Evolutionary conservation across 768 basidiomycete species (phyloP), one percentile per base, ranked within the genome.

Genomic region (Lentinula sp.): DNA sequence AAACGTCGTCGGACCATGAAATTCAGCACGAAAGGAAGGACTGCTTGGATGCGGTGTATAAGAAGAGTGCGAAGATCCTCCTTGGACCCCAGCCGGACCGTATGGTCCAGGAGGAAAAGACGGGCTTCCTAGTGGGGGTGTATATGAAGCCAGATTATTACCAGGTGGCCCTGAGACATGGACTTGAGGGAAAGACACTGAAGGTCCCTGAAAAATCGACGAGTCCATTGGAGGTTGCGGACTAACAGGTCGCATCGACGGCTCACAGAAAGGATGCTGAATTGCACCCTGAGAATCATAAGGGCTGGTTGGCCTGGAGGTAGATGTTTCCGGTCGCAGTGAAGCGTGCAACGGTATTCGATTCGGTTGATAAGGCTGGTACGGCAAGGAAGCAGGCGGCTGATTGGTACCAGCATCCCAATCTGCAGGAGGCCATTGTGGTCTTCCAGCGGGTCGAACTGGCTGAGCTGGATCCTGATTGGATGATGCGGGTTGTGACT

Each of bases 341-440:
- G 45, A 49, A 16, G 35, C 32, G 4, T 50, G 31, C 16, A 21
- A 32, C 15, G 16, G 32, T 16, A 28, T 46, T 50, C 60, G 45
- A 31, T 34, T 39, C 34, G 48, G 49, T 42, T 56, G 55, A 31
- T 53, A 57, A 21, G 50, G 10, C 57, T 61, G 39, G 37, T 48
- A 40, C 4, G 62, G 34, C 16, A 40, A 28, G 11, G 42, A 59
- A 32, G 51, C 32, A 59, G 60, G 46, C 37, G 31, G 31, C 7
- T 28, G 45, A 35, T 57, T 28, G 37, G 16, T 23, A 13, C 46
- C 43, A 37, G 39, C 34, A 58, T 72, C 68, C 79, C 79, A 79
- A 54, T 78, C 78, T 21, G 75, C 66, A 61, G 79, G 78, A 31
- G 79, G 78, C 80, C 78, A 79, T 57, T 72, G 75, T 15, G 70